phyloP scores from a whole-genome alignment of 306 rosid genomes.

The Lupinus albus region DNA sequence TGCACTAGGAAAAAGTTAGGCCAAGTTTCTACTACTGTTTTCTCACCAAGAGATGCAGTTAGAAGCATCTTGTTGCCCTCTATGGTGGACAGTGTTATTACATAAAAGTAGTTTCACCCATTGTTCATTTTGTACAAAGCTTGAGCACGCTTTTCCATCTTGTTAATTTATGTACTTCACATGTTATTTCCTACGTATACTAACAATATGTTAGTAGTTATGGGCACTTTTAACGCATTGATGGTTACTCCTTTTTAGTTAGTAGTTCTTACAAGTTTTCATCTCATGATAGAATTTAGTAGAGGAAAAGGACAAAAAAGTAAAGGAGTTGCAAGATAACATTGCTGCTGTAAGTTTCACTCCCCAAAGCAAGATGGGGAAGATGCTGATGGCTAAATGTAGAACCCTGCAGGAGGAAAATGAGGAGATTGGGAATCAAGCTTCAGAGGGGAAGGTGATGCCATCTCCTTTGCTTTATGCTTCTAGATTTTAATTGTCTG shows the following conservation, averaged over 20 bases:
- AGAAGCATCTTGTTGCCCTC: neutral
- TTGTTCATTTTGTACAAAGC: no score
- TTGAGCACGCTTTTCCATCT: no score
- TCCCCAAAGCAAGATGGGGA: conserved; percentile 96
- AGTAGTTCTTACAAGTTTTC: conserved; percentile 40
- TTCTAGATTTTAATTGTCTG: conserved; percentile 4
- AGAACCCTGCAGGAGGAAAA: conserved; percentile 97
- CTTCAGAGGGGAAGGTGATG: conserved; percentile 96
- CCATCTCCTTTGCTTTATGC: conserved; percentile 25
- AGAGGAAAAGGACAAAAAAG: conserved; percentile 89
- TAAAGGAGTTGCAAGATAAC: conserved; percentile 88
- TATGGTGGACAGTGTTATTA: neutral
- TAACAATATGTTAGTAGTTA: neutral
- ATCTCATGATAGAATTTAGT: conserved; percentile 67
- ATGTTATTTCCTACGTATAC: conserved; percentile 14
- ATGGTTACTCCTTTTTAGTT: conserved; percentile 3
- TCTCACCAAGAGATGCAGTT: conserved; percentile 4
- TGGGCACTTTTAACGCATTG: neutral
- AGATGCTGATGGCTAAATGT: conserved; percentile 95
- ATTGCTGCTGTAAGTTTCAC: conserved; percentile 82
- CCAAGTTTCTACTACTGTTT: conserved; percentile 5
- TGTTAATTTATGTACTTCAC: no score
- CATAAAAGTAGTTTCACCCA: conserved; percentile 3
- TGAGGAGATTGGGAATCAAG: conserved; percentile 96
- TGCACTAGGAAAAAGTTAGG: conserved; percentile 28